Percentiles rank a stretch among this genome's conserved stretches.
phyloP scores from a whole-genome alignment of 2,329 filamentous ascomycete species.

The Alternaria triticina region DNA sequence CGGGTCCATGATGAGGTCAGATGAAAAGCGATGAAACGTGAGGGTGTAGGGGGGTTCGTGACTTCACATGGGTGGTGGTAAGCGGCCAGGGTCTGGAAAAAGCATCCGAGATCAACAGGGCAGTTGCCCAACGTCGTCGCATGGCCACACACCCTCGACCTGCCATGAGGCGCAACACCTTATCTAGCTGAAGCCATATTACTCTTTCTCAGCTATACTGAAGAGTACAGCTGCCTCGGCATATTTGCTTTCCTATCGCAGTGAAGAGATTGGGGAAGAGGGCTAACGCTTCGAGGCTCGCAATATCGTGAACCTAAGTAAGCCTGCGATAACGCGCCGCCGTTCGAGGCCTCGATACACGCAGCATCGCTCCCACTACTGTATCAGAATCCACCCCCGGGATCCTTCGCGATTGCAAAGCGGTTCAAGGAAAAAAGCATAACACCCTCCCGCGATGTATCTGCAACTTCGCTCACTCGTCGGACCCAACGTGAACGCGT shows the following conservation, averaged over 20 bases:
- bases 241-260: slow-evolving; percentile 1
- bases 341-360: background rate
- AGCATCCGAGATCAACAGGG: slow-evolving; percentile 3
- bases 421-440: background rate
- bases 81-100: background rate
- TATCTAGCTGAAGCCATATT: background rate
- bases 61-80: background rate
- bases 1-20: background rate
- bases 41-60: background rate
- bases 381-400: background rate
- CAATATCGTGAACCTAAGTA: background rate
- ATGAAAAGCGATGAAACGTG: background rate
- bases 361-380: background rate
- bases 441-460: background rate
- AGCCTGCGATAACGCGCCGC: background rate
- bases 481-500: background rate
- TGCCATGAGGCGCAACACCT: background rate
- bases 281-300: background rate
- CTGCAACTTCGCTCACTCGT: background rate
- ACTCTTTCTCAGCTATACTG: background rate
- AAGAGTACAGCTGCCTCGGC: background rate
- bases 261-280: background rate
- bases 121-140: slow-evolving; percentile 2
- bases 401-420: background rate
- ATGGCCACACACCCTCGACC: background rate